Evolutionary conservation across 2,329 filamentous ascomycete genomes (phyloP).

Genomic region (Fusarium camptoceras): DNA sequence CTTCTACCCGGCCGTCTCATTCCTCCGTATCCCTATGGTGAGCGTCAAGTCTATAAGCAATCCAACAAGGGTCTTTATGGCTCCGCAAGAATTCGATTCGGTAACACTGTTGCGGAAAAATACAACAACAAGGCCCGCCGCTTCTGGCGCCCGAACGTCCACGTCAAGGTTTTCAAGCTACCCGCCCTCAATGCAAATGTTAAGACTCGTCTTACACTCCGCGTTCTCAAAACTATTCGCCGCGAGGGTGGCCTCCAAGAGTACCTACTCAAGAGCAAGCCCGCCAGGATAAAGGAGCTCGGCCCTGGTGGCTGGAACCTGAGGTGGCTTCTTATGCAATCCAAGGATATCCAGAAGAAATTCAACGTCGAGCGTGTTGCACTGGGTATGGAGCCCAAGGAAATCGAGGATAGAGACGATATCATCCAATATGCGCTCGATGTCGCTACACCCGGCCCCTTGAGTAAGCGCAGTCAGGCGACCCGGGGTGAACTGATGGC

Average conservation of each 20-base stretch:
- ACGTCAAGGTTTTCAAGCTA: constrained; percentile 75
- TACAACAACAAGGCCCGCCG: constrained; percentile 78
- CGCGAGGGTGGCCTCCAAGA: constrained; percentile 91
- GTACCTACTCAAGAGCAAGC: constrained; percentile 86
- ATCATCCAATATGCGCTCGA: constrained; percentile 57
- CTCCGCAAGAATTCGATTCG: constrained; percentile 76
- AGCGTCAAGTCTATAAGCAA: constrained; percentile 80
- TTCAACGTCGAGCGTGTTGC: constrained; percentile 73
- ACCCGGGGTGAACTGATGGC: constrained; percentile 55
- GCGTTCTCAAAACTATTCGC: constrained; percentile 79
- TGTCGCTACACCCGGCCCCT: constrained; percentile 55
- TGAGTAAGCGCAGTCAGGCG: constrained; percentile 52
- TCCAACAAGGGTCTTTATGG: constrained; percentile 82
- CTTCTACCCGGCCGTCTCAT: constrained; percentile 63
- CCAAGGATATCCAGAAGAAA: constrained; percentile 69
- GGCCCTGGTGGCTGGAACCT: constrained; percentile 92
- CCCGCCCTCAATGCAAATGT: constrained; percentile 71
- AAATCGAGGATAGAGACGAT: constrained; percentile 53
- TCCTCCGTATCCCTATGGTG: constrained; percentile 79
- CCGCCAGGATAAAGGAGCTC: constrained; percentile 82
- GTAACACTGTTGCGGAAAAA: constrained; percentile 80
- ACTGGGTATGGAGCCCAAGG: constrained; percentile 68
- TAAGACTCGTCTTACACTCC: constrained; percentile 75
- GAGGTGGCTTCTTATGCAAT: constrained; percentile 91
- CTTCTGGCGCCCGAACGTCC: constrained; percentile 80